Conservation (phyloP, 2,329 filamentous ascomycete species). For the Arthrobotrys conoides region DNA sequence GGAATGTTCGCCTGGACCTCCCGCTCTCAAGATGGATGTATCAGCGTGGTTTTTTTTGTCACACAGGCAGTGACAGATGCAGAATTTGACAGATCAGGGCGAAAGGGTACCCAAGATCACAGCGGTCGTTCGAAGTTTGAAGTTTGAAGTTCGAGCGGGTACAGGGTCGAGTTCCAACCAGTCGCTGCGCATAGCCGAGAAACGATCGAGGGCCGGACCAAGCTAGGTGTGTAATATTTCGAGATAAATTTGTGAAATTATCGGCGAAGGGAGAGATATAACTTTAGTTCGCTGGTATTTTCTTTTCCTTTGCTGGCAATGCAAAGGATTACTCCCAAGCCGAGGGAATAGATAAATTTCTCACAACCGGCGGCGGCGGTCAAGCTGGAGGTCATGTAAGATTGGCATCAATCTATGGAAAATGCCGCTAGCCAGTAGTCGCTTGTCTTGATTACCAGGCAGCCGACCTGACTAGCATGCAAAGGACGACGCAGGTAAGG, state of each 20-base stretch:
- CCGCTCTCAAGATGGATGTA: conserved; percentile 43
- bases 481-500: conserved; percentile 52
- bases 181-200: conserved; percentile 55
- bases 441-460: conserved; percentile 59
- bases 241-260: conserved; percentile 45
- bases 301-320: conserved; percentile 26
- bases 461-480: conserved; percentile 55
- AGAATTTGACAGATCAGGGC: conserved; percentile 20
- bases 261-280: conserved; percentile 56
- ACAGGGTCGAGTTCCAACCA: conserved; percentile 22
- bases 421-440: conserved; percentile 55
- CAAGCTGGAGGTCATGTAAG: conserved; percentile 37
- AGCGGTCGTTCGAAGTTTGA: conserved; percentile 10
- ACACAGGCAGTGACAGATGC: conserved; percentile 42
- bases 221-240: conserved; percentile 42
- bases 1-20: conserved; percentile 34
- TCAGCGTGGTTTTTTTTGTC: conserved; percentile 47
- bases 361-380: conserved; percentile 29
- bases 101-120: conserved; percentile 14
- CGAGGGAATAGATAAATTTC: conserved; percentile 54
- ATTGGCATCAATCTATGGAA: conserved; percentile 51
- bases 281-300: conserved; percentile 15
- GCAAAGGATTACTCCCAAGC: conserved; percentile 38
- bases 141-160: conserved; percentile 1
- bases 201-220: conserved; percentile 21